Conservation (phyloP, 305 asterid genomes). For the Withania somnifera region DNA sequence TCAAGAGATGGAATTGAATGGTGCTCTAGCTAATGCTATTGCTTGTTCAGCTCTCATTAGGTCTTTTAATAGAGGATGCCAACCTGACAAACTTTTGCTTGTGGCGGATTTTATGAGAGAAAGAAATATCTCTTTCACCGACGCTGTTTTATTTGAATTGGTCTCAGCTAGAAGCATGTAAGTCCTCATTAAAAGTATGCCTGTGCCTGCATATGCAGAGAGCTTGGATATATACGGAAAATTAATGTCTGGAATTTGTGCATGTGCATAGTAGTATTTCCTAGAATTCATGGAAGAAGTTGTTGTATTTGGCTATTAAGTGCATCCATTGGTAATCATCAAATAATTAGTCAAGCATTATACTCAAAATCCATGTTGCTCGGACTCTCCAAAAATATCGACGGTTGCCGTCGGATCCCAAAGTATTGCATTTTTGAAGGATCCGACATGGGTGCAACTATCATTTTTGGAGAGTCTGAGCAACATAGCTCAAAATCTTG, state of each 20-base stretch:
- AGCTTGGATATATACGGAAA: neutral
- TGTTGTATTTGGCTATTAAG: neutral
- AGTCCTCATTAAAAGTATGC: conserved; percentile 19
- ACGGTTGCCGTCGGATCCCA: too few species aligned
- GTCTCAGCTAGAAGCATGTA: conserved; percentile 88
- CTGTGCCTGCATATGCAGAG: neutral
- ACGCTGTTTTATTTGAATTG: conserved; percentile 69
- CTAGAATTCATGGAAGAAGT: neutral
- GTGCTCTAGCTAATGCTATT: conserved; percentile 71
- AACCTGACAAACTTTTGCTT: conserved; percentile 60
- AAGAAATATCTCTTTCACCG: conserved; percentile 46
- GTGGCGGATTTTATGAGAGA: conserved; percentile 73
- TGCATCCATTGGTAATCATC: too few species aligned
- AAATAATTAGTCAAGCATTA: neutral
- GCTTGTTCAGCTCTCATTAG: conserved; percentile 95
- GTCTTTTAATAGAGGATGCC: conserved; percentile 68
- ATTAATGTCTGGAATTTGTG: neutral
- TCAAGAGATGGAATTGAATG: conserved; percentile 76
- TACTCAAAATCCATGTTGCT: too few species aligned
- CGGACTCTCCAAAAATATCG: too few species aligned
- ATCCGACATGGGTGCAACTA: too few species aligned
- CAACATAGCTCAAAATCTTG: neutral
- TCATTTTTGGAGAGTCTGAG: too few species aligned
- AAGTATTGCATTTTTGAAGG: too few species aligned
- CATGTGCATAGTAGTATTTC: neutral